Evolutionary conservation across 75 land plant species (phyloP), one percentile per base, ranked within the genome.

Genomic region (Picea sitchensis): DNA sequence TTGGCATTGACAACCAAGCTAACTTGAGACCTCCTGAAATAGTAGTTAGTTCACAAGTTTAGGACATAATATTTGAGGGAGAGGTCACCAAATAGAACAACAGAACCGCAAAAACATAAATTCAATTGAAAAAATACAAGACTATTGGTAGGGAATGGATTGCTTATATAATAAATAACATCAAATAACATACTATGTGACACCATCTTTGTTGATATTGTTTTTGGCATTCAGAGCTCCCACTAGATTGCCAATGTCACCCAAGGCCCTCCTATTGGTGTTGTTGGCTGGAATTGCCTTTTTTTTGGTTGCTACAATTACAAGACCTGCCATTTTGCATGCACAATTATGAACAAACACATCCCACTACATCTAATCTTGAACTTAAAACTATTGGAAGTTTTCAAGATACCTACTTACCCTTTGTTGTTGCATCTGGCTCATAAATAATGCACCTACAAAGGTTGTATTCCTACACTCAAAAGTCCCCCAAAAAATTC

Each of bases 191-290:
- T 69, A 68, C 72, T 38, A 51, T 18, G 21, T 8, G 21, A 8
- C 81, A 20, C 75, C 82, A 61, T 83, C 79, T 59, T 83, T 83
- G 81, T 67, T 81, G 72, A 83, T 83, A 74, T 81, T 73, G 62
- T 78, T 81, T 61, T 41, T 83, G 4, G 82, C 77, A 8, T 83
- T 56, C 77, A 83, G 62, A 59, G 75, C 76, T 26, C 76, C 77
- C 54, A 85, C 87, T 23, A 85, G 81, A 83, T 95, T 95, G 0
- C 96, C 98, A 34, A 95, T 95, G 72, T 95, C 98, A 9, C 91
- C 92, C n/a, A 95, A 83, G 0, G 94, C 92, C 75, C 85, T 75
- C 59, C 96, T 86, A 36, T 65, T 84, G 32, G 84, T 85, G 15
- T 41, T 36, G 3, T 82, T 83, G 4, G 63, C 83, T 3, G 38